Evolutionary conservation across 108 stramenopile genomes (phyloP), one percentile per base, ranked within the genome.

Genomic region (Skeletonema menzelii): DNA sequence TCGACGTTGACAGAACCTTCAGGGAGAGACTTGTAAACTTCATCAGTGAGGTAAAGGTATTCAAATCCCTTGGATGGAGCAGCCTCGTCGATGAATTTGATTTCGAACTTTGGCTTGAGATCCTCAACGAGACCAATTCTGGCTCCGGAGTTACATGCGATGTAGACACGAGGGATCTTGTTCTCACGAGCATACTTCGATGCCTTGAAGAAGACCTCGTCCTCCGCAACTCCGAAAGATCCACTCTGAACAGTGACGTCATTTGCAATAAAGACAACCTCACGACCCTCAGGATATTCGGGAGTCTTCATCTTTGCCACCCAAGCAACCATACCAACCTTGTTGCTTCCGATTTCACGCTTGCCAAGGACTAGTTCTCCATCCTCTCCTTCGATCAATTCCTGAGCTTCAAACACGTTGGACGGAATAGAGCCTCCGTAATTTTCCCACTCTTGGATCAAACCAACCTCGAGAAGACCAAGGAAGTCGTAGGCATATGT

Each of bases 231-330:
- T 35, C 97, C 98, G 75, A 99, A 99, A 42, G 97, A 97, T 65
- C 98, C 98, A 82, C 93, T 92, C 79, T 97, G 94, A 27, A 97
- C 94, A 69, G 98, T 99, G n/a, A 99, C 97, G 80, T 99, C 98
- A 69, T 99, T 99, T 46, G 97, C 85, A 76, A 98, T 95, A 59
- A 99, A 77, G 58, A 99, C 97, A 77, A 99, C 88, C 44, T 97
- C 89, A 61, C 98, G 95, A 20, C 98, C 98, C 72, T 94, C 94
- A 17, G 97, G 97, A 84, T 98, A 99, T 70, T 99, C 97, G 35
- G 98, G 98, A 13, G 98, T 98, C 74, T 96, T 97, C 94, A 99
- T 94, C 10, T 64, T 87, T 28, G 90, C 76, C 59, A 89, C 70
- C 95, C 96, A 99, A 17, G 94, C 95, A 59, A 99, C 88, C 98